phyloP scores from a whole-genome alignment of 805 yeast genomes.

The Ascoidea rubescens region DNA sequence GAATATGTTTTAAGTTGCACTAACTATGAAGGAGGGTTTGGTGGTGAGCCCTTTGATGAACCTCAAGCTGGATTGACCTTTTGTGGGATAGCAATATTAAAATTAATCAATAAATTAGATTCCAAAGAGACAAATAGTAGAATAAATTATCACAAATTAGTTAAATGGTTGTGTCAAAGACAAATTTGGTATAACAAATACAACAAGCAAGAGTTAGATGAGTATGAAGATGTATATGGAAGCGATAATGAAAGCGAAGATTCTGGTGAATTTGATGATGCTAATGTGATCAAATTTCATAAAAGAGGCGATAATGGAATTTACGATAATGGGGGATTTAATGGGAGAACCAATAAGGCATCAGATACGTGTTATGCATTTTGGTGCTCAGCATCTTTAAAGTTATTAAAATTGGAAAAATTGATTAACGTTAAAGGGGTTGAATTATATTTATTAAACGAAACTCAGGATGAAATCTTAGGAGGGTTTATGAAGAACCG shows the following conservation, averaged over 20 bases:
- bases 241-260: slow-evolving; percentile 1
- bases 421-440: slow-evolving; percentile 25
- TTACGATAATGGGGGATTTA: slow-evolving; percentile 62
- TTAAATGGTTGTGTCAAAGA: slow-evolving; percentile 49
- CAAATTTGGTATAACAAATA: slow-evolving; percentile 32
- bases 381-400: slow-evolving; percentile 60
- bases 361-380: slow-evolving; percentile 83
- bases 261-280: not conserved
- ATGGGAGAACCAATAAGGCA: slow-evolving; percentile 75
- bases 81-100: slow-evolving; percentile 61
- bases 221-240: slow-evolving; percentile 16
- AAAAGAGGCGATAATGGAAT: slow-evolving; percentile 4
- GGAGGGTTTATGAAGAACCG: slow-evolving; percentile 72
- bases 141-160: slow-evolving; percentile 19
- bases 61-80: slow-evolving; percentile 81
- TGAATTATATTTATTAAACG: slow-evolving; percentile 28
- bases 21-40: slow-evolving; percentile 60
- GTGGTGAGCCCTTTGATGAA: slow-evolving; percentile 38
- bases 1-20: slow-evolving; percentile 23
- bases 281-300: not conserved
- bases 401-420: slow-evolving; percentile 21
- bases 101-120: slow-evolving; percentile 20
- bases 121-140: not conserved
- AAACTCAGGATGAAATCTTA: slow-evolving; percentile 44
- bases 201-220: slow-evolving; percentile 15